Evolutionary conservation across 306 rosid species (phyloP).

Genomic region (Crataegus laevigata): DNA sequence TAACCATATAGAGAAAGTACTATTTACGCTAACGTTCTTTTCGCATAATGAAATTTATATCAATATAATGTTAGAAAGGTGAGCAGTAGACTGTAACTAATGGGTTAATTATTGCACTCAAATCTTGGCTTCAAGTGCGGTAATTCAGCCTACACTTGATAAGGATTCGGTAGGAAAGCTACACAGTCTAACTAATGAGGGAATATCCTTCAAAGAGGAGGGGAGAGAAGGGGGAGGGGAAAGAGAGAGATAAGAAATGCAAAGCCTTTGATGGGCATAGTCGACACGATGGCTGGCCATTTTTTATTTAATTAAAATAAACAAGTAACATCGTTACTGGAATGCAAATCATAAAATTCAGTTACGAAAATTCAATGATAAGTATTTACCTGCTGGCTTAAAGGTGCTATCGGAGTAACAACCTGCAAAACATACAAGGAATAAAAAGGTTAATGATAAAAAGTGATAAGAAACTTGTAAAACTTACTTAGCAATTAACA

Average conservation of each 20-base stretch:
- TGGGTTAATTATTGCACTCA: background rate
- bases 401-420: constrained; percentile 96
- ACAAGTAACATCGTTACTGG: background rate
- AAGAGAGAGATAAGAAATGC: background rate
- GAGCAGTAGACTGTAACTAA: background rate
- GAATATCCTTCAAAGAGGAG: background rate
- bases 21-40: background rate
- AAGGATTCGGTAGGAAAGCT: background rate
- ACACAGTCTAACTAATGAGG: background rate
- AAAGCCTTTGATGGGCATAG: background rate
- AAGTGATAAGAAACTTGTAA: background rate
- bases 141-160: background rate
- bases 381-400: constrained; percentile 84
- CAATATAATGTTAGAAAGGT: background rate
- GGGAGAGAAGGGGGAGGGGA: background rate
- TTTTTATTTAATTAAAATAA: no score
- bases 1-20: background rate
- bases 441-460: background rate
- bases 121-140: background rate
- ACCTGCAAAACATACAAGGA: constrained; percentile 46
- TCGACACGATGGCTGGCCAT: background rate
- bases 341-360: background rate
- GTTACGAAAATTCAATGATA: background rate
- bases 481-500: background rate
- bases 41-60: background rate